Base-by-base conservation (phyloP, 2,329 filamentous ascomycete species). In the Hortaea sp. region DNA sequence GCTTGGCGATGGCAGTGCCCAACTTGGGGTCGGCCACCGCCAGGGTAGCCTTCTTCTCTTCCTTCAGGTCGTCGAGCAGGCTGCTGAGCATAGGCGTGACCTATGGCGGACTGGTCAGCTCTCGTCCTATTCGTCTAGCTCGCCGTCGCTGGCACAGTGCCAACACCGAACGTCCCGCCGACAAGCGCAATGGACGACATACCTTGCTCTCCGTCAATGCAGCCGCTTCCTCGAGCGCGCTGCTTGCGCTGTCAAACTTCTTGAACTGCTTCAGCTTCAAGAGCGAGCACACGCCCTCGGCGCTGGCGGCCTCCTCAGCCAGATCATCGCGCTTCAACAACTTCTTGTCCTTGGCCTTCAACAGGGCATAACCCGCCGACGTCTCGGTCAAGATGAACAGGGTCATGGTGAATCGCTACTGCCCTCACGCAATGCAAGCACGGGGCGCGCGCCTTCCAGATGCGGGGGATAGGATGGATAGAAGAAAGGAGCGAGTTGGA, bases 271-370 rank as follows among this genome's bases (percentile, higher is more conserved):
- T 97, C 66, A 97, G 77, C 73, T 95, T 95, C 61, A 98, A 73
- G 84, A 94, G 79, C 60, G 85, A 84, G 60, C 88, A 86, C 54
- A 94, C 79, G 60, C 85, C 85, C 68, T 95, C 88, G 32, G 88
- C 82, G 49, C 84, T 84, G 55, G 81, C 78, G 51, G 88, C 76
- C 66, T 92, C 82, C 53, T 80, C 76, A 45, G 79, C 77, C 53
- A 94, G 70, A 63, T 89, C 82, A 70, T 90, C 84, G 63, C 85
- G 82, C 70, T 94, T 92, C 56, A 98, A 76, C 49, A 97, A 79
- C 76, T 97, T 97, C 81, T 95, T 97, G 78, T 97, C 90, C 69
- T 89, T 88, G 60, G 90, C 85, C 78, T 98, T 97, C 75, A 98
- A 88, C 68, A 98, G 81, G 69, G 89, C 92, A 75, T 97, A 97